These are phyloP conservation scores for Mortierella claussenii DNA, from an alignment of 192 early-diverging fungal genomes.

Conservation along the genomic window DNA sequence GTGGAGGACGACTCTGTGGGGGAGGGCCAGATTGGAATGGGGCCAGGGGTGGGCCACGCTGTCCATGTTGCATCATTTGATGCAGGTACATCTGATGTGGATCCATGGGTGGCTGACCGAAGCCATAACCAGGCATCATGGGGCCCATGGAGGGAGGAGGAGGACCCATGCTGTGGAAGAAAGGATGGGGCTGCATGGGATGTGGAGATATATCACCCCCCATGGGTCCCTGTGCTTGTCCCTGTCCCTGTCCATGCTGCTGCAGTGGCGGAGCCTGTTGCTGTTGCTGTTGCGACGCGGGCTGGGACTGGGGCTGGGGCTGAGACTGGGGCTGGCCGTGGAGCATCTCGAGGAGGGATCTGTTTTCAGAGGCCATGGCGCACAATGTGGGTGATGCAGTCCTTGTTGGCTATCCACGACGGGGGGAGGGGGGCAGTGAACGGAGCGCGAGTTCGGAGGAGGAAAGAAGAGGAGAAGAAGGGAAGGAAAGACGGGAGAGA, in stretches of 20 bases:
- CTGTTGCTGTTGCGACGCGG: constrained; percentile 12
- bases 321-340: constrained; percentile 31
- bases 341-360: constrained; percentile 53
- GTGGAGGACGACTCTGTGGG: constrained; percentile 33
- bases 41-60: constrained; percentile 24
- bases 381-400: no score
- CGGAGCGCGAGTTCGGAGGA: no score
- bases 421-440: no score
- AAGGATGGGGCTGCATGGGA: constrained; percentile 5
- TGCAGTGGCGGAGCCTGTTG: constrained; percentile 13
- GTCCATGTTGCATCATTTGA: constrained; percentile 28
- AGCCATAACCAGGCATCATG: constrained; percentile 48
- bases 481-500: not conserved
- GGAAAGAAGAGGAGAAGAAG: constrained; percentile 1
- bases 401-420: no score
- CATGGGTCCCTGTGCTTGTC: constrained; percentile 15
- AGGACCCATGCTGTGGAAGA: constrained; percentile 34
- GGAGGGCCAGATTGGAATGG: constrained; percentile 23
- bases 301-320: not conserved
- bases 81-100: constrained; percentile 44
- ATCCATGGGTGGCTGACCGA: constrained; percentile 23
- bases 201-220: constrained; percentile 16
- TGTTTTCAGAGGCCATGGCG: constrained; percentile 34
- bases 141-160: constrained; percentile 29
- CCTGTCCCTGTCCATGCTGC: constrained; percentile 17